A percentile compares a stretch with the other conserved stretches of the same genome.
Conservation (phyloP, 768 basidiomycete species). For the Glaciozyma martinii region DNA sequence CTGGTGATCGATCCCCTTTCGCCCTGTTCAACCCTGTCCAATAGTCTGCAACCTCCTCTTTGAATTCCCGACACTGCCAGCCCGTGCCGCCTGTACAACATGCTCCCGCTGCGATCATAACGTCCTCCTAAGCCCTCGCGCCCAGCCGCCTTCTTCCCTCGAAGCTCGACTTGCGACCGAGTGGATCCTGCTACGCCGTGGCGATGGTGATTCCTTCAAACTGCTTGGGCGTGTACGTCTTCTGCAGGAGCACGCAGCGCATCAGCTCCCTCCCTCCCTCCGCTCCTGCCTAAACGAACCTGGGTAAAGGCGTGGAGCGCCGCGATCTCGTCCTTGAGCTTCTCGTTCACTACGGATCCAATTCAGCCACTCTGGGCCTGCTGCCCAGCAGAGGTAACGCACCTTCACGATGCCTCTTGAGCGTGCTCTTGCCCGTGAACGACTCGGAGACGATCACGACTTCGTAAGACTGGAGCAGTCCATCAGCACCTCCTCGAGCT, state of each 20-base stretch:
- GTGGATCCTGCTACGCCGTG: conserved; percentile 5
- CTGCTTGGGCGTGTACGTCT: conserved; percentile 33
- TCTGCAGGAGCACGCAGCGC: conserved; percentile 7
- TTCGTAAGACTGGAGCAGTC: conserved; percentile 29
- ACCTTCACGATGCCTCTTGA: conserved; percentile 34
- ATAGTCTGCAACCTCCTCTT: too few species aligned
- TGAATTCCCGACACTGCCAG: not conserved
- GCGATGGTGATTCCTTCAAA: conserved; percentile 28
- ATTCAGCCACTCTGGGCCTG: not conserved
- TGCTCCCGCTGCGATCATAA: not conserved
- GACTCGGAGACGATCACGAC: conserved; percentile 34
- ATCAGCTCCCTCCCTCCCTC: not conserved
- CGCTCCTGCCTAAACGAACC: not conserved
- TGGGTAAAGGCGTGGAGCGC: conserved; percentile 35
- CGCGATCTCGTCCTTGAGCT: conserved; percentile 34
- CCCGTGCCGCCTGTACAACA: not conserved
- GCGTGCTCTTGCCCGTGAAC: conserved; percentile 33
- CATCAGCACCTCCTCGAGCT: not conserved
- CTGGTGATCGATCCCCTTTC: too few species aligned
- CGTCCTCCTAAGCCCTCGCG: too few species aligned
- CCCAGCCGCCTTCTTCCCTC: conserved; percentile 6
- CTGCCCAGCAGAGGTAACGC: not conserved
- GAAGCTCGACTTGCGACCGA: too few species aligned
- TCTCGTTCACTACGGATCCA: conserved; percentile 29
- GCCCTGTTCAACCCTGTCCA: too few species aligned